phyloP scores from a whole-genome alignment of 2,329 filamentous ascomycete species.

The Exophiala alcalophila region DNA sequence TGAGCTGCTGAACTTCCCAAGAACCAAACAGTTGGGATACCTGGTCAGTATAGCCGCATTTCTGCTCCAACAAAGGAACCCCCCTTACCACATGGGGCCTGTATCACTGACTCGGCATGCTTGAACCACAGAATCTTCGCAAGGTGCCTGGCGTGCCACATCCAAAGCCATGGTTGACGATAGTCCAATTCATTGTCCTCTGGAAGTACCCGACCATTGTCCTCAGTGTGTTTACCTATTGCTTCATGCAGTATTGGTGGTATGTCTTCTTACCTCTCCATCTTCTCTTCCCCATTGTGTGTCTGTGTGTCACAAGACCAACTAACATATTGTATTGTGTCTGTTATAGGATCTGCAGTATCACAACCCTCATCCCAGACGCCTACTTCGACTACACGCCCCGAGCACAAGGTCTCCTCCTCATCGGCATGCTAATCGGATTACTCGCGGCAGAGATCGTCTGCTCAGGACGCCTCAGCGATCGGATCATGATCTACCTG shows the following conservation, averaged over 20 bases:
- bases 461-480: conserved; percentile 13
- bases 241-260: conserved; percentile 19
- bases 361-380: conserved; percentile 10
- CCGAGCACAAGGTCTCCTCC: conserved; percentile 13
- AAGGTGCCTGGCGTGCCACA: conserved; percentile 13
- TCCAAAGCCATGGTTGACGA: conserved; percentile 11
- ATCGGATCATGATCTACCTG: conserved; percentile 6
- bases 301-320: not conserved
- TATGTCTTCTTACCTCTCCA: no score
- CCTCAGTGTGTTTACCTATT: conserved; percentile 9
- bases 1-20: conserved; percentile 1
- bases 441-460: conserved; percentile 12
- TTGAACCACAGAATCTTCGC: conserved; percentile 13
- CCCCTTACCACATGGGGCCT: no score
- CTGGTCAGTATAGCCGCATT: no score
- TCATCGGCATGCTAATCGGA: conserved; percentile 9
- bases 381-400: conserved; percentile 12
- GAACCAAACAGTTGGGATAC: conserved; percentile 13
- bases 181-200: conserved; percentile 9
- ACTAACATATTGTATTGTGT: no score
- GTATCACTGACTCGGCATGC: no score
- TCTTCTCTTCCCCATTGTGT: not conserved
- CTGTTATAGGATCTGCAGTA: conserved; percentile 9
- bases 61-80: no score
- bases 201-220: conserved; percentile 12